A percentile compares a stretch with the other conserved stretches of the same genome.
Evolutionary conservation across 345 rosid genomes (phyloP).

Genomic region (Limnanthes douglasii): DNA sequence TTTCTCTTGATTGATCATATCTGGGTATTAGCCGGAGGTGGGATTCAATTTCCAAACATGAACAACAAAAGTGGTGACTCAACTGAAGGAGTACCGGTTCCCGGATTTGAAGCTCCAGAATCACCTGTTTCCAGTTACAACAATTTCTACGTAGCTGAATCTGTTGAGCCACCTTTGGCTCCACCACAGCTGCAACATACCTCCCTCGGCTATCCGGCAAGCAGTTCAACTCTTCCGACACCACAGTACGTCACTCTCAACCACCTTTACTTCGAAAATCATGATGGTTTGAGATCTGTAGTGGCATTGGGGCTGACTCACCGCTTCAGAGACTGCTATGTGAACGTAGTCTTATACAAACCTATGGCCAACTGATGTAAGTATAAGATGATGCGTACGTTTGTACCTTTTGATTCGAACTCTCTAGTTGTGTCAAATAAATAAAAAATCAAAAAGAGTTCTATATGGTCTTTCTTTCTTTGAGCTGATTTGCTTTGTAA

Average conservation of each 20-base stretch:
- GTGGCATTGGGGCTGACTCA: slow-evolving; percentile 94
- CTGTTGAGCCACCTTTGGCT: slow-evolving; percentile 72
- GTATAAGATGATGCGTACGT: no score
- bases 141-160: slow-evolving; percentile 68
- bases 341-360: slow-evolving; percentile 88
- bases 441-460: no score
- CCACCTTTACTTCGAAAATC: slow-evolving; percentile 83
- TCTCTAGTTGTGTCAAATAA: no score
- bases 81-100: slow-evolving; percentile 78
- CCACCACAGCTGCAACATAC: slow-evolving; percentile 72
- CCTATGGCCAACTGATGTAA: no score
- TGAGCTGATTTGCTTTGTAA: no score
- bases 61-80: no score
- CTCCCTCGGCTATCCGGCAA: slow-evolving; percentile 36
- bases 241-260: slow-evolving; percentile 68
- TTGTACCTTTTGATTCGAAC: no score
- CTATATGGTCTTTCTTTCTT: no score
- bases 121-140: slow-evolving; percentile 94
- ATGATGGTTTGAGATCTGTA: slow-evolving; percentile 71
- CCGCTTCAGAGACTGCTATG: slow-evolving; percentile 74
- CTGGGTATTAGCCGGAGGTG: no score
- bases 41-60: no score
- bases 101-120: slow-evolving; percentile 73
- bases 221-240: slow-evolving; percentile 25
- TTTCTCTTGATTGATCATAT: no score